Conservation (phyloP, 75 land plant genomes). For the Cupressus sempervirens region DNA sequence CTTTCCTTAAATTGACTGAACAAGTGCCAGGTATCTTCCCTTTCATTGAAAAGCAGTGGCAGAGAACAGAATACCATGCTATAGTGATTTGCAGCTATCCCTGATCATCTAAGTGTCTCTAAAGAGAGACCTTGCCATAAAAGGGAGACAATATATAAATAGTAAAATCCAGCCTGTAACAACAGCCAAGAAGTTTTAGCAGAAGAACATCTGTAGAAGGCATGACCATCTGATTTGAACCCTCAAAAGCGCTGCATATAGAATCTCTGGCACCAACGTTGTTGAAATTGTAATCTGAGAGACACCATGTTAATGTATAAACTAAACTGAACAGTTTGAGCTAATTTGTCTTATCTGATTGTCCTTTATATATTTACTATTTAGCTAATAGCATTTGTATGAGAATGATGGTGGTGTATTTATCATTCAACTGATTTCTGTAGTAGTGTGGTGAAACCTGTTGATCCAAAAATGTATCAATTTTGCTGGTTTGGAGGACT, state of each 20-base stretch:
- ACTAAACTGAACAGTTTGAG: not conserved
- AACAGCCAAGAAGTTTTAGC: not conserved
- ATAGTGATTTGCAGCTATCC: not conserved
- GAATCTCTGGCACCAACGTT: not conserved
- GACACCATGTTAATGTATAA: not conserved
- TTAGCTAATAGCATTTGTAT: not conserved
- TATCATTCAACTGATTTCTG: not conserved
- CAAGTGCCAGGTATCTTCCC: not conserved
- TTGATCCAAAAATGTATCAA: no score
- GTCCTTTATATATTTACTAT: not conserved
- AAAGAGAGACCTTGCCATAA: not conserved
- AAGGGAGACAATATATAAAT: not conserved
- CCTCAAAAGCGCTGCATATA: not conserved
- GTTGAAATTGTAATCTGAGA: not conserved
- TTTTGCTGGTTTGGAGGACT: no score
- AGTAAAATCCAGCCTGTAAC: not conserved
- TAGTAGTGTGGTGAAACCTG: not conserved
- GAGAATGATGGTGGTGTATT: not conserved
- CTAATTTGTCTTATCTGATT: not conserved
- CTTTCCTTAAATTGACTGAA: not conserved
- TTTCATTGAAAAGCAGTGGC: not conserved
- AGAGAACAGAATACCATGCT: not conserved
- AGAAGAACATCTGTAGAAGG: constrained; percentile 1
- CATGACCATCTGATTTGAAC: not conserved
- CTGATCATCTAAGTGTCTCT: not conserved